Base-by-base conservation (phyloP, 257 asterid genomes). In the Orobanche coerulescens region DNA sequence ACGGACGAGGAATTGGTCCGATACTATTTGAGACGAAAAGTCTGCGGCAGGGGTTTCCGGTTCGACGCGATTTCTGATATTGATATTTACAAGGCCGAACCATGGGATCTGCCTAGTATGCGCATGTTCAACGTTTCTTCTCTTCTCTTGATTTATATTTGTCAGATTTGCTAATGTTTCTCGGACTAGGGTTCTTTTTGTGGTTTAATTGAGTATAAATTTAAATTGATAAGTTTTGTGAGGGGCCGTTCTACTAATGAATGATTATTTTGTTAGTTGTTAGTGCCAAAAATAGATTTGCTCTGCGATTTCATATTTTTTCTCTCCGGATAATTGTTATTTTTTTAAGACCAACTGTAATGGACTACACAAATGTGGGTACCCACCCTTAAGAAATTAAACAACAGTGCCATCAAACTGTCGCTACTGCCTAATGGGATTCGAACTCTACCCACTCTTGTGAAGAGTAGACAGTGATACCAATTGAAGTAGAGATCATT, bases 1-100 rank as follows among this genome's bases (percentile, higher is more conserved):
- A 92, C 98, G n/a, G 98, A 92, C 71, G 98, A 92, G 70, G 98
- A 92, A 58, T 70, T 92, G 76, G 96, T 92, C 9, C 79, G 89
- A 3, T 92, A 88, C 65, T 92, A 92, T 73, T 61, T 92, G 25
- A 68, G 90, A 67, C 76, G 98, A 22, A 92, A 88, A 78, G 73
- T 86, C 42, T 69, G 84, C 64, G 87, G 88, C 36, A 86, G 70
- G 68, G 77, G 94, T 14, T 80, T 88, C 47, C 77, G 78, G 13
- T 52, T 79, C 30, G 93, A 86, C 74, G 92, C 93, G 0, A 92
- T 92, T 48, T 88, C 96, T 4, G 95, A 85, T 15, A 71, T 92
- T 73, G 95, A 88, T 78, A 88, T 92, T 22, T 92, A 92, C 84
- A 92, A 81, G 79, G 79, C 71, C 37, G 98, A 92, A 82, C 98